These are phyloP conservation scores for Cryphonectria radicalis DNA, from an alignment of 2,329 filamentous ascomycete species.

Conservation along the genomic window DNA sequence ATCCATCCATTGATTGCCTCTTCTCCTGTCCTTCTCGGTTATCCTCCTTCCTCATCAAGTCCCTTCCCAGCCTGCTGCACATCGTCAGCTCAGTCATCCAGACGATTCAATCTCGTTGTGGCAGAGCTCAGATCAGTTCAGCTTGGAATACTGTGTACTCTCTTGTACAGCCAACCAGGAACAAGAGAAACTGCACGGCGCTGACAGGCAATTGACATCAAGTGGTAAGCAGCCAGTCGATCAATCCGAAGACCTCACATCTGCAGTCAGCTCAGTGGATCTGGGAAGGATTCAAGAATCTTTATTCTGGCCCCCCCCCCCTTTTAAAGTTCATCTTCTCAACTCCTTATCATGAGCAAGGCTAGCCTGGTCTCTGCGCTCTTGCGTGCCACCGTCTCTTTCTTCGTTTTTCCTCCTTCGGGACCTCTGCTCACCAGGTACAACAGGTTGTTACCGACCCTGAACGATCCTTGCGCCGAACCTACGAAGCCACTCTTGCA, in stretches of 20 bases:
- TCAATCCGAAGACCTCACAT: not conserved
- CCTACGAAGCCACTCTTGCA: conserved; percentile 8
- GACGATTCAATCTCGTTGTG: not conserved
- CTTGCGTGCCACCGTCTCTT: not conserved
- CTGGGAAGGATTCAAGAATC: too few species aligned
- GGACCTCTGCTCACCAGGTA: conserved; percentile 9
- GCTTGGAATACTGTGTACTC: not conserved
- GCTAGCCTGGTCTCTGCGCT: not conserved
- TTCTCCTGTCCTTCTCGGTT: not conserved
- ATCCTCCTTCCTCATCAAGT: not conserved
- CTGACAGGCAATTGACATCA: conserved; percentile 8
- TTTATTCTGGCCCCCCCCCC: not conserved
- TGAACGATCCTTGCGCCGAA: not conserved
- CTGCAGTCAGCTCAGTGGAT: not conserved
- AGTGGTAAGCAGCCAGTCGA: not conserved
- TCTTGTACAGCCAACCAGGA: not conserved
- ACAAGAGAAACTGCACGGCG: not conserved
- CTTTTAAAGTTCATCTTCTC: not conserved
- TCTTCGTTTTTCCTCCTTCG: not conserved
- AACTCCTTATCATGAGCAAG: not conserved
- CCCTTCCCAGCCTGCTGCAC: not conserved
- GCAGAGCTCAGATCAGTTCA: not conserved
- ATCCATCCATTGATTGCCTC: not conserved
- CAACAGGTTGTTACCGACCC: conserved; percentile 4
- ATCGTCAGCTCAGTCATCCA: not conserved